Evolutionary conservation across 2,329 filamentous ascomycete genomes (phyloP), one percentile per base, ranked within the genome.

Genomic region (Xylariaceae sp.): DNA sequence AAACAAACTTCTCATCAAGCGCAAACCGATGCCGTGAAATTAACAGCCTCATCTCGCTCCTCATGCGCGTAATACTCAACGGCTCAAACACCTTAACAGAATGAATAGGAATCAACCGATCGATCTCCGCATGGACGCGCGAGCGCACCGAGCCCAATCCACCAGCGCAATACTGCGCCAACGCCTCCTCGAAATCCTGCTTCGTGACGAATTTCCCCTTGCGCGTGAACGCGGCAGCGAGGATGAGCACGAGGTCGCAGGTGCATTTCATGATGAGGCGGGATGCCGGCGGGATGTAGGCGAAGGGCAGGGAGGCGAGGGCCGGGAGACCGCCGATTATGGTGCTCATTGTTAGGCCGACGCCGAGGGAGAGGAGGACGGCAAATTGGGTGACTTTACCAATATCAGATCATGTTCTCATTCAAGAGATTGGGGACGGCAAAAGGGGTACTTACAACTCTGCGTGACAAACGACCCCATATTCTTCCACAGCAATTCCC

Each of bases 301-400:
- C 64, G 10, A 64, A 67, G 35, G 64, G 64, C 9, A 63, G 52
- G 4, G 61, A 62, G 47, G 64, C 65, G 10, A 62, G 45, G n/a
- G 63, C 61, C 2, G 65, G 64, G 5, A 67, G 61, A 3, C 70
- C 68, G 6, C 68, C 70, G 9, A 69, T 61, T 1, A 64, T 58
- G 1, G 66, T 68, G 11, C 62, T 59, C 3, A 65, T 53, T 8
- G 68, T 67, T 8, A 68, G 60, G 11, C 65, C 65, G 57, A 56
- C 58, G 30, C 57, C 62, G 6, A 59, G 55, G 10, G 60, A 51
- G 4, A 64, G 61, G 11, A 65, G 62, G 17, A 62, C 60, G 15
- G 62, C 57, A 15, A 62, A 34, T 17, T 66, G 65, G 23, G 8
- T 58, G 53, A 62, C 62, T 64, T 30, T 30, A 23, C 3, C 47